Percentiles rank a stretch among this genome's conserved stretches.
These are phyloP conservation scores for Hymenoscyphus fructigenus DNA, from an alignment of 2,329 filamentous ascomycete genomes.

Conservation along the genomic window DNA sequence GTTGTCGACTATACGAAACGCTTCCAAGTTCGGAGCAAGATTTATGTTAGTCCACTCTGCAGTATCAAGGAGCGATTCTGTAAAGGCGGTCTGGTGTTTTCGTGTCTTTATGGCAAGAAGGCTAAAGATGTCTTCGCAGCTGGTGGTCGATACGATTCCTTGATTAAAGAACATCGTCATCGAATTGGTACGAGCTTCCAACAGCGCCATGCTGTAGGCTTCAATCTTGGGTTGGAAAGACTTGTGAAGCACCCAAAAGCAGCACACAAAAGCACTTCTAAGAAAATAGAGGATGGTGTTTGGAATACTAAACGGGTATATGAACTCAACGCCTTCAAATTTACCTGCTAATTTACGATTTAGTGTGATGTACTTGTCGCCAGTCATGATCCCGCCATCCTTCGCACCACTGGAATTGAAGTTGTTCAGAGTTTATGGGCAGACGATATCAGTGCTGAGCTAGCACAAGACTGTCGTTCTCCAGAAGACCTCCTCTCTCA, in stretches of 20 bases:
- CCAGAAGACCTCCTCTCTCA: conserved; percentile 76
- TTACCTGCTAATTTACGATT: conserved; percentile 16
- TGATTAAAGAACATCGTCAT: conserved; percentile 81
- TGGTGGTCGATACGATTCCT: conserved; percentile 86
- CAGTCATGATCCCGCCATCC: conserved; percentile 75
- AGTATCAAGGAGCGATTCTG: conserved; percentile 94
- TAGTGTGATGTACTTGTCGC: conserved; percentile 88
- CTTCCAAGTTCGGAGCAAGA: conserved; percentile 71
- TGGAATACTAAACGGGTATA: conserved; percentile 65
- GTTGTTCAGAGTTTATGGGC: conserved; percentile 78
- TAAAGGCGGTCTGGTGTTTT: conserved; percentile 79
- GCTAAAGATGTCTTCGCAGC: conserved; percentile 85
- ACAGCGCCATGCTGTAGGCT: conserved; percentile 82
- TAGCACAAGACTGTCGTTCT: conserved; percentile 76
- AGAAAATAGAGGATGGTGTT: conserved; percentile 62
- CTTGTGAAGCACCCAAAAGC: conserved; percentile 52
- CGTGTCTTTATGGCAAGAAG: conserved; percentile 84
- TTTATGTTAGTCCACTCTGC: conserved; percentile 81
- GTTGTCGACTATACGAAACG: conserved; percentile 75
- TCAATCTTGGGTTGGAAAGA: conserved; percentile 86
- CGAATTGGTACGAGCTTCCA: conserved; percentile 61
- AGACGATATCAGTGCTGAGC: conserved; percentile 82
- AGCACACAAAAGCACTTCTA: conserved; percentile 63
- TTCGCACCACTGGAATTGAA: conserved; percentile 74
- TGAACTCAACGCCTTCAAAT: conserved; percentile 30